Conservation (phyloP, 1,284 basidiomycete genomes). For the Moniliophthora roreri region DNA sequence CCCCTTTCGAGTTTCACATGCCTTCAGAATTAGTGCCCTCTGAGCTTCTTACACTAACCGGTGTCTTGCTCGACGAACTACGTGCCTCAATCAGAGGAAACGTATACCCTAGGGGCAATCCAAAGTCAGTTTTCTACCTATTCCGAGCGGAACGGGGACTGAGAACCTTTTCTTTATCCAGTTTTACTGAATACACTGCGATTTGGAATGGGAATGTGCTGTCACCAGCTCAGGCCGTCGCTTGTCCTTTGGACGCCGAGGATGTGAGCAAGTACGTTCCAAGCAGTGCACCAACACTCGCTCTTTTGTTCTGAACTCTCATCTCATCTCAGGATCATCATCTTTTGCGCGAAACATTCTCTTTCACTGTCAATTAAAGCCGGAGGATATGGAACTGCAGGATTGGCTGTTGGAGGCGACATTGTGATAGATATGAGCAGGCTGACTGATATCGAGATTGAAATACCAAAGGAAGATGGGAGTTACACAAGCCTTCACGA, state of each 20-base stretch:
- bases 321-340: constrained; percentile 48
- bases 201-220: constrained; percentile 82
- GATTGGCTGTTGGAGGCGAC: constrained; percentile 85
- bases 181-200: constrained; percentile 60
- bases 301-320: constrained; percentile 10
- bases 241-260: constrained; percentile 68
- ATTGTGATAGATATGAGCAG: constrained; percentile 77
- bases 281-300: constrained; percentile 14
- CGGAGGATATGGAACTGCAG: constrained; percentile 86
- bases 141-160: background rate
- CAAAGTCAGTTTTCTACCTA: constrained; percentile 34
- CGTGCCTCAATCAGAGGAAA: constrained; percentile 41
- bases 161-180: constrained; percentile 28
- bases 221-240: constrained; percentile 56
- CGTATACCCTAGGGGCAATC: constrained; percentile 42
- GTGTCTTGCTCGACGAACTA: constrained; percentile 9
- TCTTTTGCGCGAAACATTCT: constrained; percentile 66
- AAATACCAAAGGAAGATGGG: constrained; percentile 50
- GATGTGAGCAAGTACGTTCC: constrained; percentile 73
- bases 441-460: constrained; percentile 67
- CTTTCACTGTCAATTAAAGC: constrained; percentile 85
- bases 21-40: background rate
- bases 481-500: constrained; percentile 59
- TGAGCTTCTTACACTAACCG: background rate
- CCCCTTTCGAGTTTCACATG: background rate